These are phyloP conservation scores for Chrysochromulina tobinii DNA, from an alignment of 78 protist genomes.

Conservation along the genomic window DNA sequence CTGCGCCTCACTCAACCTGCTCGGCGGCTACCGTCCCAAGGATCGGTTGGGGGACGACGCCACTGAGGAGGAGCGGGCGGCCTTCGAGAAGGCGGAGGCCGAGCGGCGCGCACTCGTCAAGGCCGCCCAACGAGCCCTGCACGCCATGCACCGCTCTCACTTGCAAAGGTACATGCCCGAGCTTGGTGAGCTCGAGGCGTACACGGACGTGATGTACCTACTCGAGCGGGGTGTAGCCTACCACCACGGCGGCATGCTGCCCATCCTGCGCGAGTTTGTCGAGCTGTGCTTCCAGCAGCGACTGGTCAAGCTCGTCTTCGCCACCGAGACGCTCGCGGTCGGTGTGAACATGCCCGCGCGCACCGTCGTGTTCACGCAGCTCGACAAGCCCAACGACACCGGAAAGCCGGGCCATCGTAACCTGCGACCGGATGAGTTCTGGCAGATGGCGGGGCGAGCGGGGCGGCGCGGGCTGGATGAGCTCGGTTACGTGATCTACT, in stretches of 20 bases:
- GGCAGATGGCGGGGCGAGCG: constrained; percentile 49
- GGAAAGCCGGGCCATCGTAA: background rate
- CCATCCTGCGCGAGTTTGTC: constrained; percentile 50
- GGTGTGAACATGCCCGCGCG: constrained; percentile 63
- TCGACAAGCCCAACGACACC: constrained; percentile 27
- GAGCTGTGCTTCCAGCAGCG: constrained; percentile 52
- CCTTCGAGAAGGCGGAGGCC: background rate
- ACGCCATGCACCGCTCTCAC: constrained; percentile 5
- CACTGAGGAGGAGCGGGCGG: background rate
- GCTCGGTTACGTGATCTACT: constrained; percentile 40
- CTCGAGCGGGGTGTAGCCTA: constrained; percentile 16
- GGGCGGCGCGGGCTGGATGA: constrained; percentile 52
- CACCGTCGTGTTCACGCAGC: constrained; percentile 48
- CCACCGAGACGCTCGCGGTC: constrained; percentile 49
- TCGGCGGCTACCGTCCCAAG: background rate
- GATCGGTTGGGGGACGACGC: background rate
- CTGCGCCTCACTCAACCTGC: background rate
- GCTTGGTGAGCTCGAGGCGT: constrained; percentile 22
- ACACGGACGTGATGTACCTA: background rate
- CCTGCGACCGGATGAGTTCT: constrained; percentile 44
- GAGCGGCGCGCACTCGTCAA: background rate
- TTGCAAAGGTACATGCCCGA: constrained; percentile 19
- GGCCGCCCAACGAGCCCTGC: background rate
- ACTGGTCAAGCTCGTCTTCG: constrained; percentile 29
- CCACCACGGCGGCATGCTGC: constrained; percentile 54